phyloP scores from a whole-genome alignment of 768 basidiomycete species.

The Collybiopsis confluens region DNA sequence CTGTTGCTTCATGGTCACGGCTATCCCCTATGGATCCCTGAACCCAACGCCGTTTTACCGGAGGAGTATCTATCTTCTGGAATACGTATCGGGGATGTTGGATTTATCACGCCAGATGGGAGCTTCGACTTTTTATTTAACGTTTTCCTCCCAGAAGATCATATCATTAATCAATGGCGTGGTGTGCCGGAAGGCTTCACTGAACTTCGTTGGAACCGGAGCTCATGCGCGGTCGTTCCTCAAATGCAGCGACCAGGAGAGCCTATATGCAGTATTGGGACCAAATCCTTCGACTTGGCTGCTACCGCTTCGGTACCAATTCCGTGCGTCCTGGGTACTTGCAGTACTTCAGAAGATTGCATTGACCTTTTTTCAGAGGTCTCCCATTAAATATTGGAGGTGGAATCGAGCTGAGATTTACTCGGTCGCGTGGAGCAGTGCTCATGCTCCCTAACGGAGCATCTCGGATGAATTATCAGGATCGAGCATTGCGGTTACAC shows the following conservation, averaged over 20 bases:
- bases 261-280: neutral
- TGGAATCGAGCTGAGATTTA: neutral
- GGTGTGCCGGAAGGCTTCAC: constrained; percentile 15
- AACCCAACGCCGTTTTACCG: constrained; percentile 13
- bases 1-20: constrained; percentile 18
- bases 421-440: neutral
- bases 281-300: neutral
- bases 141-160: constrained; percentile 15
- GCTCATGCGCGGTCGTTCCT: neutral
- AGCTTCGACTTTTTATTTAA: constrained; percentile 25
- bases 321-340: neutral
- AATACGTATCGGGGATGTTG: constrained; percentile 24
- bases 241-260: too few relatives aligned
- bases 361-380: too few relatives aligned
- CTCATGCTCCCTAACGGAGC: neutral
- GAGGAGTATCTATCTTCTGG: constrained; percentile 14
- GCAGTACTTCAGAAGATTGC: too few relatives aligned
- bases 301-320: neutral
- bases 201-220: neutral
- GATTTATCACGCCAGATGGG: constrained; percentile 21
- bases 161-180: constrained; percentile 13
- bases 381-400: neutral
- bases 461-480: constrained; percentile 1
- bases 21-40: constrained; percentile 23
- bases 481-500: constrained; percentile 14